Evolutionary conservation across 208 protist genomes (phyloP).

Genomic region (Trichomonas vaginalis): DNA sequence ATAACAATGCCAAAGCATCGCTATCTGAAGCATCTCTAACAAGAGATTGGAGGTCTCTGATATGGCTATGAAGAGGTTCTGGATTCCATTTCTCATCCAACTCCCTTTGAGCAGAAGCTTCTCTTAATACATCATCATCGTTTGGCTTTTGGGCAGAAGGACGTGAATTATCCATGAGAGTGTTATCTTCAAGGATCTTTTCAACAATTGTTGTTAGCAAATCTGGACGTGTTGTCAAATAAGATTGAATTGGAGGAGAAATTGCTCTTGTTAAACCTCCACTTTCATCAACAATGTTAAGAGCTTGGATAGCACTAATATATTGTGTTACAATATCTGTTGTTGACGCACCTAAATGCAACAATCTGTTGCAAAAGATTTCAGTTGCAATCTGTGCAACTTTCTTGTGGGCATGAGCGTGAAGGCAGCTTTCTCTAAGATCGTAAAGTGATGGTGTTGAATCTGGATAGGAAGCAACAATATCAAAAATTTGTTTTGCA

Average conservation of each 20-base stretch:
- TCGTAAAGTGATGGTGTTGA: not conserved
- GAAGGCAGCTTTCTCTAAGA: not conserved
- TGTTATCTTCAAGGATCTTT: not conserved
- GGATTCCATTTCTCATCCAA: not conserved
- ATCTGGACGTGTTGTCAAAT: not conserved
- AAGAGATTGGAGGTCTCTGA: not conserved
- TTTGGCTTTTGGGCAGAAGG: not conserved
- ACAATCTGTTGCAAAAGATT: not conserved
- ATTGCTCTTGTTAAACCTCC: slow-evolving; percentile 1
- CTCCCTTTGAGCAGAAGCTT: not conserved
- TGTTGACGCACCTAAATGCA: not conserved
- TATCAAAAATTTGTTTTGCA: not conserved
- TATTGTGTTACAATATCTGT: slow-evolving; percentile 12
- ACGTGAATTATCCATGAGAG: not conserved
- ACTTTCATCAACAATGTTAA: slow-evolving; percentile 18
- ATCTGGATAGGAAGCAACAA: slow-evolving; percentile 9
- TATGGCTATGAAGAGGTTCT: not conserved
- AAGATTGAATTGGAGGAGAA: not conserved
- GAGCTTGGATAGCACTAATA: not conserved
- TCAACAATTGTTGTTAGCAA: not conserved
- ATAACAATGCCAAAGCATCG: not conserved
- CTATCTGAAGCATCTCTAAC: not conserved
- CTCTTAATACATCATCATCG: not conserved
- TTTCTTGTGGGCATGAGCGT: not conserved
- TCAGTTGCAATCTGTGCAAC: not conserved